phyloP scores from a whole-genome alignment of 306 rosid species.

The Urtica urens region DNA sequence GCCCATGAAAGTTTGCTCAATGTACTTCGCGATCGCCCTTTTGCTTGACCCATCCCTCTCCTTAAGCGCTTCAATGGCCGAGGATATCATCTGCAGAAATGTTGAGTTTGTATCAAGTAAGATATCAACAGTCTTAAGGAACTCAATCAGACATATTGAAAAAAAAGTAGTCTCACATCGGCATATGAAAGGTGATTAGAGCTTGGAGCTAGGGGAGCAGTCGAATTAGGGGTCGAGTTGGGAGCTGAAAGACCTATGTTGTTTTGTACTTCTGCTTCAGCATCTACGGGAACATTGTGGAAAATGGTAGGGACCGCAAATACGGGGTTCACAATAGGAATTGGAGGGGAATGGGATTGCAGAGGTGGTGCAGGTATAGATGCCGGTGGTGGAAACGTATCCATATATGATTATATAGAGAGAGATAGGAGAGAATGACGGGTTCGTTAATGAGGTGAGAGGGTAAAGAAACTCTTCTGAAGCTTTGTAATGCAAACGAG shows the following conservation, averaged over 20 bases:
- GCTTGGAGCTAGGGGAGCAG: not conserved
- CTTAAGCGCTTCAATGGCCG: slow-evolving; percentile 59
- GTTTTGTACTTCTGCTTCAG: slow-evolving; percentile 15
- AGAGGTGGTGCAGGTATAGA: slow-evolving; percentile 11
- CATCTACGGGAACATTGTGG: not conserved
- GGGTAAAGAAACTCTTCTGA: not conserved
- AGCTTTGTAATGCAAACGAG: not conserved
- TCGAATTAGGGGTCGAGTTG: not conserved
- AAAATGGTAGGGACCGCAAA: slow-evolving; percentile 9
- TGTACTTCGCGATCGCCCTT: slow-evolving; percentile 65
- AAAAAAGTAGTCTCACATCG: slow-evolving; percentile 32
- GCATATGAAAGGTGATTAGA: slow-evolving; percentile 52
- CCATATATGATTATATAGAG: slow-evolving; percentile 32
- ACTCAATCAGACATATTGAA: not conserved
- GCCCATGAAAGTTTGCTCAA: slow-evolving; percentile 43
- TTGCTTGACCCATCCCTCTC: slow-evolving; percentile 72
- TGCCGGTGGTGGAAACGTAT: slow-evolving; percentile 30
- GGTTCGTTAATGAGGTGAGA: not conserved
- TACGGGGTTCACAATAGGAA: not conserved
- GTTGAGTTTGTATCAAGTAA: not conserved
- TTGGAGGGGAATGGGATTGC: slow-evolving; percentile 1
- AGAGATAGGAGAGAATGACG: not conserved
- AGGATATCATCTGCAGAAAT: slow-evolving; percentile 46
- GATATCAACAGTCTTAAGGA: not conserved
- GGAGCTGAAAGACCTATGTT: slow-evolving; percentile 7